Conservation (phyloP, 768 basidiomycete genomes). For the Daedaleopsis sinensis region DNA sequence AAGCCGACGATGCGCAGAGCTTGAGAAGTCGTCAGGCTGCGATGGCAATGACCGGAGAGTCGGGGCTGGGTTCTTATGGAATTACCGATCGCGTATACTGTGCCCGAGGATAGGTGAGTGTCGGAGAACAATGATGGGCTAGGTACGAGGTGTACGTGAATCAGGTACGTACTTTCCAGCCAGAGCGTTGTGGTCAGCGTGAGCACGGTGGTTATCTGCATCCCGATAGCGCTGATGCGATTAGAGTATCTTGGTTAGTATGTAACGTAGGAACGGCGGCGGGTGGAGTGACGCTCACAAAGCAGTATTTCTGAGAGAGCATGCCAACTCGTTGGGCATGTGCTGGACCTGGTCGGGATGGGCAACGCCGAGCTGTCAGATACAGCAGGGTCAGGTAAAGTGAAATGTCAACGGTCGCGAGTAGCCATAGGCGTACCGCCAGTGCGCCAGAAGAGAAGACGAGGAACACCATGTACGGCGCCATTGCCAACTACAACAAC, state of each 20-base stretch:
- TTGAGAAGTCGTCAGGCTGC: slow-evolving; percentile 1
- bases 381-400: background rate
- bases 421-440: slow-evolving; percentile 5
- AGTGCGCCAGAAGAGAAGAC: slow-evolving; percentile 10
- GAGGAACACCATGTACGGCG: slow-evolving; percentile 20
- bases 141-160: background rate
- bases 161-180: slow-evolving; percentile 8
- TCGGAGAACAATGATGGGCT: background rate
- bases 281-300: slow-evolving; percentile 14
- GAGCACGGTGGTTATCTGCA: slow-evolving; percentile 7
- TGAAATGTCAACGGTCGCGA: background rate
- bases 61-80: slow-evolving; percentile 1
- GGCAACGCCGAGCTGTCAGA: slow-evolving; percentile 10
- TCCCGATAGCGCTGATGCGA: slow-evolving; percentile 1
- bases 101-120: background rate
- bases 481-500: slow-evolving; percentile 10
- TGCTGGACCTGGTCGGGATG: slow-evolving; percentile 18
- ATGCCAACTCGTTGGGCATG: slow-evolving; percentile 20
- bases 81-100: slow-evolving; percentile 11
- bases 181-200: background rate
- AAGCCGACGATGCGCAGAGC: slow-evolving; percentile 7
- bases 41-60: background rate
- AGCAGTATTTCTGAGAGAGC: slow-evolving; percentile 15
- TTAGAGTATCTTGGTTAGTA: background rate
- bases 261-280: slow-evolving; percentile 2